Evolutionary conservation across 495 filamentous ascomycete genomes (phyloP), one percentile per base, ranked within the genome.

Genomic region (Podospora sp.): DNA sequence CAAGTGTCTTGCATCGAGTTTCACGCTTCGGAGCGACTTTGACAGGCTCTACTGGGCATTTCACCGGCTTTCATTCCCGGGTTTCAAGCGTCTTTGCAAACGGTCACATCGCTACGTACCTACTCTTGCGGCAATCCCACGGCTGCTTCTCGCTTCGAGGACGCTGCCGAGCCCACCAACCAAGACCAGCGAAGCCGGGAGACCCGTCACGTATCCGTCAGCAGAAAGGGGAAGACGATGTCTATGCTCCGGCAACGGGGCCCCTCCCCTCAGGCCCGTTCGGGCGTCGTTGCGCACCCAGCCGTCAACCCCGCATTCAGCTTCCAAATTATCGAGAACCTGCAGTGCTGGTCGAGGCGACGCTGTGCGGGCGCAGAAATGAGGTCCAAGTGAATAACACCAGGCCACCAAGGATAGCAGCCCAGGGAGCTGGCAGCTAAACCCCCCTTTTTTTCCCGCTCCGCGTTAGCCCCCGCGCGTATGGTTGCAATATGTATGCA

Each of bases 381-480:
- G 53, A 27, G 4, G 26, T 26, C 9, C 22, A 22, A 24, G 53
- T 57, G 53, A 24, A 27, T 26, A 21, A 25, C n/a, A n/a, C n/a
- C n/a, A 57, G 22, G 21, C 53, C 18, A 57, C 26, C 53, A 57
- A 57, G 53, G 22, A 21, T 26, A 55, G 52, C 2, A 55, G 52
- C 20, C 14, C 8, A 12, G 29, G 52, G 3, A 25, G 56, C 26
- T 60, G 60, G 35, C 29, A 50, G 8, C n/a, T 4, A 20, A 62
- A 25, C 33, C 60, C 58, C 59, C 27, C 20, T 62, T 50, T 46
- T 2, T 35, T 24, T 62, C 60, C 36, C 35, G 60, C 36, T 50
- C 35, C 50, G 60, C 60, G 60, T 62, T 50, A 62, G 60, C 21
- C 60, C 35, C 60, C 60, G 35, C 60, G 35, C 21, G 24, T 18